These are phyloP conservation scores for Pseudogymnoascus sp. DNA, from an alignment of 2,329 filamentous ascomycete genomes.

Conservation along the genomic window DNA sequence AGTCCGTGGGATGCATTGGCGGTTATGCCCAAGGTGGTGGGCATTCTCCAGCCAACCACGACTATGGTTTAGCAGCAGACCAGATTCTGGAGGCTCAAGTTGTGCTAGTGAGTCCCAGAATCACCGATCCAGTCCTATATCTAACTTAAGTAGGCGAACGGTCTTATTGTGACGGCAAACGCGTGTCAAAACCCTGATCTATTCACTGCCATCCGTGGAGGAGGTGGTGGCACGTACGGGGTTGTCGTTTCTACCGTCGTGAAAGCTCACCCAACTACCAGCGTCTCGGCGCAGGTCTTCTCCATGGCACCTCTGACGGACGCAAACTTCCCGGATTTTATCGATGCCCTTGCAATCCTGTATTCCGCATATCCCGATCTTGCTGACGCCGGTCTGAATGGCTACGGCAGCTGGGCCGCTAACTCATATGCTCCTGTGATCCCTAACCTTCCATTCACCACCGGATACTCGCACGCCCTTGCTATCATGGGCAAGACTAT, in stretches of 20 bases:
- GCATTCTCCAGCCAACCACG: slow-evolving; percentile 31
- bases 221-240: slow-evolving; percentile 30
- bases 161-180: slow-evolving; percentile 29
- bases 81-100: slow-evolving; percentile 36
- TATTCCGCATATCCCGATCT: slow-evolving; percentile 28
- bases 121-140: not conserved
- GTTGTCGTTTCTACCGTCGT: slow-evolving; percentile 33
- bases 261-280: slow-evolving; percentile 32
- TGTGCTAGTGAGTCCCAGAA: slow-evolving; percentile 23
- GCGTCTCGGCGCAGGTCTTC: slow-evolving; percentile 21
- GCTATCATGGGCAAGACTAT: slow-evolving; percentile 25
- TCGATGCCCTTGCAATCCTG: slow-evolving; percentile 25
- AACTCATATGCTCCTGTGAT: slow-evolving; percentile 21
- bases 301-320: slow-evolving; percentile 19
- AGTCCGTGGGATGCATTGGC: slow-evolving; percentile 26
- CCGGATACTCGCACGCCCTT: slow-evolving; percentile 26
- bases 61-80: slow-evolving; percentile 37
- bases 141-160: slow-evolving; percentile 21
- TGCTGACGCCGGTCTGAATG: slow-evolving; percentile 25
- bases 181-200: slow-evolving; percentile 30
- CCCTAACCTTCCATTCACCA: slow-evolving; percentile 17
- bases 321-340: slow-evolving; percentile 22
- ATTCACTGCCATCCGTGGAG: slow-evolving; percentile 34
- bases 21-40: slow-evolving; percentile 36
- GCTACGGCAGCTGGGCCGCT: slow-evolving; percentile 25